Base-by-base conservation (phyloP, 2,329 filamentous ascomycete species). In the Didymella lethalis region DNA sequence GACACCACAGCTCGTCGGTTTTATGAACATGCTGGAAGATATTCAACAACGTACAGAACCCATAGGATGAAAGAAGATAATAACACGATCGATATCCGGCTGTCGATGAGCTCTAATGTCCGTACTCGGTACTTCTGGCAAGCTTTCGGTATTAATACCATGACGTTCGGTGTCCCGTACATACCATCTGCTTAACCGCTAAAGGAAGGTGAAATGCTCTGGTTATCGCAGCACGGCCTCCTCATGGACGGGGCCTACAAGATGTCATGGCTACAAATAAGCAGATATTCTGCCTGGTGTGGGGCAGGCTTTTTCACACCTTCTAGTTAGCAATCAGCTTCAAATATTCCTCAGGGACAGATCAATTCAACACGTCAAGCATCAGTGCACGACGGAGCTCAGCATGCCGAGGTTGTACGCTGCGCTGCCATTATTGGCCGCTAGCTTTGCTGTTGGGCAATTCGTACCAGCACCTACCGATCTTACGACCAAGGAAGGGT, bases 391-490 rank as follows among this genome's bases (percentile, higher is more conserved):
- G 32, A 28, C 2, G 4, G 25, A 20, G 11, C 4, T 4, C 25
- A 34, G 34, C 29, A 31, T 54, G 14, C 46, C 45, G 34, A 64
- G 63, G 51, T 46, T 68, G 16, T 54, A 51, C 25, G 52, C 59
- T n/a, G 47, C 56, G 29, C 41, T 60, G 44, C 54, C 66, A 34
- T 64, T 70, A 46, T 32, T 74, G 44, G 68, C 61, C 28, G 62
- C 67, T 12, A 56, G 64, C 48, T 53, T 62, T 11, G 53, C 55
- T 29, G 45, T 63, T 28, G 70, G 70, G 4, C 81, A 83, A 65
- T 83, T 83, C 54, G 77, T 83, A 3, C 67, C 79, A 20, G 69
- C 79, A 16, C 81, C 81, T 0, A 78, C 77, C 1, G 75, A 82
- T 62, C 72, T 83, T 36, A 82, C 73, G 10, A 71, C 71, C 8